Conservation (phyloP, 768 basidiomycete genomes). For the Clathrus columnatus region DNA sequence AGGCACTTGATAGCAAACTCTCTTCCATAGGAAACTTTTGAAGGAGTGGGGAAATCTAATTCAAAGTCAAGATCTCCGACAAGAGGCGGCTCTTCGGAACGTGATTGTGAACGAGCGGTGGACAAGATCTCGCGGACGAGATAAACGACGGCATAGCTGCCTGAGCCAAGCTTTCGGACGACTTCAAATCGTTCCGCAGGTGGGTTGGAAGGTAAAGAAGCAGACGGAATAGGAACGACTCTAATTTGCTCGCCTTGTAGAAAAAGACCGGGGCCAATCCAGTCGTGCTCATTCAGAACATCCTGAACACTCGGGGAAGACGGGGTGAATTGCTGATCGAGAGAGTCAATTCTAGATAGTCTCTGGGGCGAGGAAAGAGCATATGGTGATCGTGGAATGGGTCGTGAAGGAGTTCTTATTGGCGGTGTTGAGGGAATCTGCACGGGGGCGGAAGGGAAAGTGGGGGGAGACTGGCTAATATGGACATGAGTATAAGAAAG, state of each 20-base stretch:
- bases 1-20: constrained; percentile 95
- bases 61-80: constrained; percentile 11
- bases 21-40: constrained; percentile 51
- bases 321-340: constrained; percentile 5
- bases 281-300: constrained; percentile 63
- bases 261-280: constrained; percentile 56
- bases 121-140: constrained; percentile 65
- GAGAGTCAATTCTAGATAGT: not conserved
- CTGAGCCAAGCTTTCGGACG: constrained; percentile 75
- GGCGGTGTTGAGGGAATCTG: not conserved
- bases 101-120: not conserved
- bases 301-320: constrained; percentile 41
- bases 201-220: constrained; percentile 22
- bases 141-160: constrained; percentile 92
- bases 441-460: not conserved
- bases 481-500: not conserved
- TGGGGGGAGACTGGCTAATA: constrained; percentile 1
- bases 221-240: constrained; percentile 39
- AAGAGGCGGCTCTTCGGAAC: constrained; percentile 1
- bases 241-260: constrained; percentile 62
- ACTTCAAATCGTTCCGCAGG: constrained; percentile 73
- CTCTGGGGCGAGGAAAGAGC: constrained; percentile 6
- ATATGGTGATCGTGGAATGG: constrained; percentile 10
- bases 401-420: constrained; percentile 8
- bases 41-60: constrained; percentile 37